Base-by-base conservation (phyloP, 2,329 filamentous ascomycete genomes). In the Coleophoma eucalyptorum region DNA sequence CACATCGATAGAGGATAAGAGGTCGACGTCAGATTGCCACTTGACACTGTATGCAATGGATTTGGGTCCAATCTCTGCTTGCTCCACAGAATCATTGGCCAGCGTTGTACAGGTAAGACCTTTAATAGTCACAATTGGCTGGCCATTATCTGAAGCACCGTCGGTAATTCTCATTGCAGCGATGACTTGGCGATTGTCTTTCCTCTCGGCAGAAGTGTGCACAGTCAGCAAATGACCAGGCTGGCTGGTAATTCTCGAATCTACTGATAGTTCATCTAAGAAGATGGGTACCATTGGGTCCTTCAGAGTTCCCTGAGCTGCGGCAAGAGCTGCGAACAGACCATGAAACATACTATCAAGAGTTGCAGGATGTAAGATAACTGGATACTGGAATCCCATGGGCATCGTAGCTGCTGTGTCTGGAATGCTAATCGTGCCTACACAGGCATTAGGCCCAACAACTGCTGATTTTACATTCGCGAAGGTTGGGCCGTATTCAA, bases 401-500 rank as follows among this genome's bases (percentile, higher is more conserved):
- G 73, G 74, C 76, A 78, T 78, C 1, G 60, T 55, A 1, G 62
- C 54, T 1, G 61, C 61, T 0, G 74, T 77, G 42, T 77, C 69
- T 1, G 69, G 67, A 3, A 75, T 61, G 10, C 59, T 52, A 7
- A 75, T 57, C 3, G 64, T 60, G 2, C 63, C 67, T 5, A 62
- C 53, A 2, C 63, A 62, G 15, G 58, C 59, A 4, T 26, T 34
- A 19, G 56, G 55, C 4, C 65, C 69, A 8, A 73, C 69, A 26
- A 65, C 67, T 56, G 72, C 75, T 49, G 73, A 69, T 41, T 65
- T 63, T 12, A 81, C 55, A 5, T 75, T 72, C 55, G 77, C 75
- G 64, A 81, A 80, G 0, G 69, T 68, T 2, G 71, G 62, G 0
- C 77, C 78, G 51, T 80, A 80, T 2, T 66, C 63, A 0, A 77